These are phyloP conservation scores for Chrysoporthe deuterocubensis DNA, from an alignment of 2,329 filamentous ascomycete genomes.

Conservation along the genomic window DNA sequence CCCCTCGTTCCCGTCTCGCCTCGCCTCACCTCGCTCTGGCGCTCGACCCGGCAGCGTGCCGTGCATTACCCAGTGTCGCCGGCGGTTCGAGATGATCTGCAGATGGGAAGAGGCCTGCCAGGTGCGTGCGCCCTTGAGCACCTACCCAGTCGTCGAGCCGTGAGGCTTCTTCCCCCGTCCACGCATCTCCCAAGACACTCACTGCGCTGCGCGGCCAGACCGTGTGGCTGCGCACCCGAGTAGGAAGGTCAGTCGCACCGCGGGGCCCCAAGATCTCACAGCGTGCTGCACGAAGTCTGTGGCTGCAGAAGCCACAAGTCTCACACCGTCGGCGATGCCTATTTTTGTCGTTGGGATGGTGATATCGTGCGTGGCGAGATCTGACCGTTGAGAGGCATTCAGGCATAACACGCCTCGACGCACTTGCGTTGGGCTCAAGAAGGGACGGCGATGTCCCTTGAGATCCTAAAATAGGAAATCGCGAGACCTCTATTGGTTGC, in stretches of 20 bases:
- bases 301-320: neutral
- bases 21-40: neutral
- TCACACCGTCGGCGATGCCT: neutral
- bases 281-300: neutral
- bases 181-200: too few relatives aligned
- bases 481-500: slow-evolving; percentile 1
- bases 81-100: too few relatives aligned
- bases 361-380: neutral
- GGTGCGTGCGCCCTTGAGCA: too few relatives aligned
- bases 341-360: neutral
- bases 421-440: neutral
- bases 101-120: neutral
- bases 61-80: too few relatives aligned
- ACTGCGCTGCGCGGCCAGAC: too few relatives aligned
- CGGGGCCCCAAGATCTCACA: neutral
- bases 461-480: slow-evolving; percentile 13
- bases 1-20: neutral
- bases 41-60: too few relatives aligned
- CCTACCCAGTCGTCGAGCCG: too few relatives aligned
- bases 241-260: too few relatives aligned
- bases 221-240: neutral
- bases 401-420: neutral
- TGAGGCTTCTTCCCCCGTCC: too few relatives aligned
- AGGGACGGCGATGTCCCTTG: neutral
- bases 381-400: neutral